phyloP scores from a whole-genome alignment of 306 rosid species.

The Vigna reflexopilosa region DNA sequence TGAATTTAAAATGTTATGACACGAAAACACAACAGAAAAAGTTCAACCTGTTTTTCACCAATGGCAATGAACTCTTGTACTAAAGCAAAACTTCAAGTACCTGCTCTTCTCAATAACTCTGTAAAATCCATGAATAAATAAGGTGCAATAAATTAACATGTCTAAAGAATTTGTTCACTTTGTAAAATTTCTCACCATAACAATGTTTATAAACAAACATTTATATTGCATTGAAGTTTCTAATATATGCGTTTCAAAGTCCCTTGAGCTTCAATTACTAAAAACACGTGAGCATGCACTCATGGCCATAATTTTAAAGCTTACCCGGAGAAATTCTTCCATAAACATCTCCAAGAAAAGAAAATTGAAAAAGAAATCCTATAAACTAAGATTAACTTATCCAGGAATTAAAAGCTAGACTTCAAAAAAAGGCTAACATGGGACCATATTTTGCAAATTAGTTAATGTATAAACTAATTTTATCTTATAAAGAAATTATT shows the following conservation, averaged over 20 bases:
- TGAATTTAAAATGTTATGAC: neutral
- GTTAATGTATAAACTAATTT: no score
- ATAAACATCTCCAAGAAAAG: no score
- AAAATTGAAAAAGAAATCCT: no score
- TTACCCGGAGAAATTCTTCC: no score
- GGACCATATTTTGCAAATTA: no score
- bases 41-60: constrained; percentile 1
- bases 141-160: neutral
- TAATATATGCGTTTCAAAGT: neutral
- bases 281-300: neutral
- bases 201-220: neutral
- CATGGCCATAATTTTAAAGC: neutral
- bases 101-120: neutral
- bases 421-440: no score
- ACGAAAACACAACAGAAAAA: neutral
- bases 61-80: neutral
- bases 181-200: neutral
- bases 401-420: no score
- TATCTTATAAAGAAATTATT: no score
- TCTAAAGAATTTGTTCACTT: neutral
- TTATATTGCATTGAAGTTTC: neutral
- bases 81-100: constrained; percentile 1
- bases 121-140: neutral
- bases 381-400: no score
- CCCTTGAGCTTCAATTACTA: neutral